phyloP scores from a whole-genome alignment of 1,284 basidiomycete species.

The Tremellales sp. region DNA sequence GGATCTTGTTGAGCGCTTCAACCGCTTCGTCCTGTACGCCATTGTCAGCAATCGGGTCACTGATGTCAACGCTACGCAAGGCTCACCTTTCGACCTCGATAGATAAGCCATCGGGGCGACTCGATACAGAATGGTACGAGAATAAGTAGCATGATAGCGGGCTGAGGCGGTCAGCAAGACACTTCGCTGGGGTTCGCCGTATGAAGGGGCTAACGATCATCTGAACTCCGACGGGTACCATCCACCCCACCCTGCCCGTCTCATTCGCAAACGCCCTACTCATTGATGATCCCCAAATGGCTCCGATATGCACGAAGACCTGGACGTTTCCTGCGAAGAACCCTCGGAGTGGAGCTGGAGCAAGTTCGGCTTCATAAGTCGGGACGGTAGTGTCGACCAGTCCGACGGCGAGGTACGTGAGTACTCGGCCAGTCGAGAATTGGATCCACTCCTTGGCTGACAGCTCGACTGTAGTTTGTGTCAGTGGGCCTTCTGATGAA shows the following conservation, averaged over 20 bases:
- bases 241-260: slow-evolving; percentile 9
- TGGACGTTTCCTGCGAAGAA: slow-evolving; percentile 16
- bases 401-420: slow-evolving; percentile 23
- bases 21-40: slow-evolving; percentile 6
- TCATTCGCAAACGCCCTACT: slow-evolving; percentile 11
- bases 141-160: slow-evolving; percentile 8
- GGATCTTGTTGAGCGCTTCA: neutral
- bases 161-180: too few species aligned
- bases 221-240: slow-evolving; percentile 14
- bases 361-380: slow-evolving; percentile 18
- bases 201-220: too few species aligned
- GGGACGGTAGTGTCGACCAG: slow-evolving; percentile 22
- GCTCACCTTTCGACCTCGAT: slow-evolving; percentile 3
- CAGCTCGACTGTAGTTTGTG: slow-evolving; percentile 10
- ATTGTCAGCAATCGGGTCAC: neutral
- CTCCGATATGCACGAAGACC: slow-evolving; percentile 5
- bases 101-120: slow-evolving; percentile 20
- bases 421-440: slow-evolving; percentile 16
- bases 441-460: slow-evolving; percentile 10
- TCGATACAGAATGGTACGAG: slow-evolving; percentile 11
- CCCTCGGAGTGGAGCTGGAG: slow-evolving; percentile 16
- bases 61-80: neutral
- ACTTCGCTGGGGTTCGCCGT: too few species aligned
- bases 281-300: slow-evolving; percentile 13
- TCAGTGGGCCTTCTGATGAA: neutral